Evolutionary conservation across 2,329 filamentous ascomycete species (phyloP).

Genomic region (Boeremia lycopersici): DNA sequence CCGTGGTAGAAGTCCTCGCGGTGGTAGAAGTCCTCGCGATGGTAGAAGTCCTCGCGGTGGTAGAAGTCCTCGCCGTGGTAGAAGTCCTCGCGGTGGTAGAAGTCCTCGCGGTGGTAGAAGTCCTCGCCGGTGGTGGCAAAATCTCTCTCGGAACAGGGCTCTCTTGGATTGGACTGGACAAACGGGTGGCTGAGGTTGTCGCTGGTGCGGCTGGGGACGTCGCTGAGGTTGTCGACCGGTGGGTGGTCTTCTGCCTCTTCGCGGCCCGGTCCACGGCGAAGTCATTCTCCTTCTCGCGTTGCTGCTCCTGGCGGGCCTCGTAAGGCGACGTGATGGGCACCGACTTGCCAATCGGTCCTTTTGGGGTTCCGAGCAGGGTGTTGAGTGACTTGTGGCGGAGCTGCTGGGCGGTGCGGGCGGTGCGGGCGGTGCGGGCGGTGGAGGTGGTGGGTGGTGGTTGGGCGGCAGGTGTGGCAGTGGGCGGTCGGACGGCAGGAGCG

Average conservation of each 20-base stretch:
- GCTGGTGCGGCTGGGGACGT: background rate
- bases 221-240: slow-evolving; percentile 11
- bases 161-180: slow-evolving; percentile 24
- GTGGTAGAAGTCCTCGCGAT: no score
- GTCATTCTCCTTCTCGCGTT: slow-evolving; percentile 33
- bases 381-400: slow-evolving; percentile 65
- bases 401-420: slow-evolving; percentile 41
- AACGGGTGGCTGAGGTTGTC: slow-evolving; percentile 8
- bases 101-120: slow-evolving; percentile 34
- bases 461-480: no score
- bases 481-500: no score
- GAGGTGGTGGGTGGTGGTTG: no score
- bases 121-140: slow-evolving; percentile 31
- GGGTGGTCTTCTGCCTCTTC: slow-evolving; percentile 48
- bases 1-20: no score
- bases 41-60: no score
- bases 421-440: background rate
- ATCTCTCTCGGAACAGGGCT: slow-evolving; percentile 20
- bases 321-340: slow-evolving; percentile 68
- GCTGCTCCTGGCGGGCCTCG: slow-evolving; percentile 55
- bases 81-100: no score
- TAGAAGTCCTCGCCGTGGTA: no score
- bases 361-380: slow-evolving; percentile 68
- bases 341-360: slow-evolving; percentile 67
- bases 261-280: slow-evolving; percentile 42